Evolutionary conservation across 2,329 filamentous ascomycete genomes (phyloP).

Genomic region (Hypoxylon rubiginosum): DNA sequence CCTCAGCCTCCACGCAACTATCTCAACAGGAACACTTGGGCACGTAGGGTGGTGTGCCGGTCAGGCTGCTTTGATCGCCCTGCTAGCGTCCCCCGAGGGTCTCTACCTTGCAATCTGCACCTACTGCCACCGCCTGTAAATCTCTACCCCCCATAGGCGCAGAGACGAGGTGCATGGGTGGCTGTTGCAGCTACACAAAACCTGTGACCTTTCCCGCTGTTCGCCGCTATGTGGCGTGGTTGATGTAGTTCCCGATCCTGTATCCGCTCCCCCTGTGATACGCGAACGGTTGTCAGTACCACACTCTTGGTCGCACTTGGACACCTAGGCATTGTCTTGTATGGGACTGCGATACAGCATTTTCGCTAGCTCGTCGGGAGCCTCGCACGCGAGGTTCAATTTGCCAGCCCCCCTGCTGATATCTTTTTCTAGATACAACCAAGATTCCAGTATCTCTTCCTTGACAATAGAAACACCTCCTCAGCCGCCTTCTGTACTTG

Average conservation of each 20-base stretch:
- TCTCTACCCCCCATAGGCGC: slow-evolving; percentile 43
- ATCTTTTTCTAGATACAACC: slow-evolving; percentile 64
- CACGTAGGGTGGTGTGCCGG: slow-evolving; percentile 43
- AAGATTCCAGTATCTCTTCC: slow-evolving; percentile 65
- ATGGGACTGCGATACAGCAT: slow-evolving; percentile 56
- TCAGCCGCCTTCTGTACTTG: slow-evolving; percentile 65
- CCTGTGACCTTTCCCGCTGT: slow-evolving; percentile 52
- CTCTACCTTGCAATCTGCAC: slow-evolving; percentile 42
- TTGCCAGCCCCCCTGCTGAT: slow-evolving; percentile 53
- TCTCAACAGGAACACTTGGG: slow-evolving; percentile 35
- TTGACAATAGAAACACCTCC: slow-evolving; percentile 66
- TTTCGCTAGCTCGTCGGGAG: slow-evolving; percentile 53
- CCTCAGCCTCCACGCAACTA: slow-evolving; percentile 17
- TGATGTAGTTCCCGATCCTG: slow-evolving; percentile 58
- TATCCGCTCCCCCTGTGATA: slow-evolving; percentile 59
- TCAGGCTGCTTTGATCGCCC: slow-evolving; percentile 44
- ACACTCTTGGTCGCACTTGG: slow-evolving; percentile 54
- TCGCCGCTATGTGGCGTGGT: slow-evolving; percentile 55
- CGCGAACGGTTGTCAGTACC: slow-evolving; percentile 61
- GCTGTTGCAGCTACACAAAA: slow-evolving; percentile 55
- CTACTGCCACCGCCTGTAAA: slow-evolving; percentile 44
- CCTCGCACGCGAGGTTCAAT: slow-evolving; percentile 48
- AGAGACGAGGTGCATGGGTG: slow-evolving; percentile 53
- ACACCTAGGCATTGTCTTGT: slow-evolving; percentile 50
- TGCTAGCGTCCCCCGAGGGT: slow-evolving; percentile 42